Base-by-base conservation (phyloP, 345 rosid genomes). In the Rhodamnia rubescens region DNA sequence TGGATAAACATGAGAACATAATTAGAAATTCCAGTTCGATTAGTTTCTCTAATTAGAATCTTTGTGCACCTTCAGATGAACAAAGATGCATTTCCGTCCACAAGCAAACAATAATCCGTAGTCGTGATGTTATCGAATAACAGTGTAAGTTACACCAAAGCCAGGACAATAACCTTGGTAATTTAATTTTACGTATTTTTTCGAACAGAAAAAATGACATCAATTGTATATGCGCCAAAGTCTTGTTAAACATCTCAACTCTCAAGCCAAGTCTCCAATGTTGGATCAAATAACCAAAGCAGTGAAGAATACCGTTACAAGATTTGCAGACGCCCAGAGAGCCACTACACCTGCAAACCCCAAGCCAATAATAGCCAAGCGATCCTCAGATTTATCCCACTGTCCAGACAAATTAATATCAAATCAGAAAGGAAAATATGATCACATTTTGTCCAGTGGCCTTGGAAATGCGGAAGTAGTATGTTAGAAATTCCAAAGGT, bases 381-480 rank as follows among this genome's bases (percentile, higher is more conserved):
- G 91, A 86, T 95, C 99, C 94, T 97, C 98, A 83, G 98, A 83
- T 2, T 88, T 90, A 83, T 91, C 92, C 98, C 99, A 96, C 99
- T 95, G 92, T 86, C 74, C 74, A 15, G 84, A 21, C 74, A 52
- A 85, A 16, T 74, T 29, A 85, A 50, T 2, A 80, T 55, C 55
- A 74, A 27, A 53, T 40, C 55, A 74, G 78, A 40, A 42, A 44
- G 21, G 36, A 61, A 26, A 26, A 32, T 55, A 81, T 58, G 4
- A 69, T 36, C 47, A 69, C 47, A 69, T 81, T 81, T 81, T 81
- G 55, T 52, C 55, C 83, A 21, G 21, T 20, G 40, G 53, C 2
- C 53, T 50, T 2, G 7, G 55, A 81, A 50, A 27, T 8, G 57
- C 44, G 13, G 44, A 53, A 55, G 59, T 7, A 22, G 56, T 29